phyloP scores from a whole-genome alignment of 2,329 filamentous ascomycete genomes.

The Colletotrichum karsti region DNA sequence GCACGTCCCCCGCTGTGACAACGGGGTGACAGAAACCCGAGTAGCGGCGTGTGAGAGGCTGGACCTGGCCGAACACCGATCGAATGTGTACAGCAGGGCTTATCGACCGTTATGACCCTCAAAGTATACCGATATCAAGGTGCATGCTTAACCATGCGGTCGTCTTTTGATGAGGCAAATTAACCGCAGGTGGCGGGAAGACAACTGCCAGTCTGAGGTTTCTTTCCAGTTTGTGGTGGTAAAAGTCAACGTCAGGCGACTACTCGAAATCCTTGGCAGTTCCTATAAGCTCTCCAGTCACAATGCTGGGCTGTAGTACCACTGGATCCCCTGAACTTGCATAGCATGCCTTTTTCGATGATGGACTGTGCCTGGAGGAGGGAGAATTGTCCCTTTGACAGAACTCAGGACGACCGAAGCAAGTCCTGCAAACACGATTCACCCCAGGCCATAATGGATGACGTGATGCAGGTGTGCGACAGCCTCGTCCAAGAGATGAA shows the following conservation, averaged over 20 bases:
- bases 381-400: too few relatives aligned
- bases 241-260: constrained; percentile 7
- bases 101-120: neutral
- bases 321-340: too few relatives aligned
- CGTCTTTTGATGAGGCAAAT: neutral
- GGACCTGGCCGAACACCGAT: neutral
- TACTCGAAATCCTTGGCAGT: too few relatives aligned
- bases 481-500: constrained; percentile 5
- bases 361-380: too few relatives aligned
- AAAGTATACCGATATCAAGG: neutral
- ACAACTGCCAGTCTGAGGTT: constrained; percentile 4
- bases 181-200: neutral
- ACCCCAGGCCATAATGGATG: neutral
- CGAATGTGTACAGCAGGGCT: neutral
- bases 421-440: neutral
- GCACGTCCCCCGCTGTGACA: constrained; percentile 29
- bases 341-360: too few relatives aligned
- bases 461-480: neutral
- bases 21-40: constrained; percentile 19
- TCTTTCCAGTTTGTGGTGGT: neutral
- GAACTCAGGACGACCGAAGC: neutral
- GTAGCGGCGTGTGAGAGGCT: constrained; percentile 1
- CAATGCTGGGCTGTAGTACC: too few relatives aligned
- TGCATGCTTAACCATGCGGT: neutral
- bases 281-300: too few relatives aligned